A percentile compares a stretch with the other conserved stretches of the same genome.
Conservation (phyloP, 2,329 filamentous ascomycete genomes). For the Ilyonectria sp. region DNA sequence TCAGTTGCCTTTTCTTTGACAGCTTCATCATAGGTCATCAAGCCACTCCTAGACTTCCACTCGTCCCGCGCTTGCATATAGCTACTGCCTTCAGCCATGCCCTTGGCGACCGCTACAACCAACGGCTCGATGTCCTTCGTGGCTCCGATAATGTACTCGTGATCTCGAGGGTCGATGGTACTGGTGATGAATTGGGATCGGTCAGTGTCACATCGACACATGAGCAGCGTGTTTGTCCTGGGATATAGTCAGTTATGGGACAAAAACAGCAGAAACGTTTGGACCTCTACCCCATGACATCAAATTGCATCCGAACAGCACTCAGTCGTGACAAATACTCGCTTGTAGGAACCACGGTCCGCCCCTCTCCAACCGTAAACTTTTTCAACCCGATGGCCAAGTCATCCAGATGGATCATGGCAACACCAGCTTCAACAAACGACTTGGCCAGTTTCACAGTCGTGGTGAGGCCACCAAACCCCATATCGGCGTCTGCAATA, state of each 20-base stretch:
- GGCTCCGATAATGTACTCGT: slow-evolving; percentile 56
- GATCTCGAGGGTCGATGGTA: slow-evolving; percentile 54
- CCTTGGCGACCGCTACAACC: neutral
- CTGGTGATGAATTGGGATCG: slow-evolving; percentile 57
- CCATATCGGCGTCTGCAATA: slow-evolving; percentile 60
- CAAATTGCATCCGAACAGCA: slow-evolving; percentile 56
- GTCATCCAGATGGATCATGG: slow-evolving; percentile 61
- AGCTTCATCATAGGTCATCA: slow-evolving; percentile 55
- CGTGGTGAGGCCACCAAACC: slow-evolving; percentile 57
- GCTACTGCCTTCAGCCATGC: slow-evolving; percentile 44
- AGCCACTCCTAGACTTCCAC: slow-evolving; percentile 50
- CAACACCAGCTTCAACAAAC: slow-evolving; percentile 59
- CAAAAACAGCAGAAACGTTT: neutral
- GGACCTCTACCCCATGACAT: slow-evolving; percentile 53
- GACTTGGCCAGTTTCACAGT: slow-evolving; percentile 56
- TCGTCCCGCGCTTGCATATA: slow-evolving; percentile 47
- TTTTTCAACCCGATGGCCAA: slow-evolving; percentile 61
- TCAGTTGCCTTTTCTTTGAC: slow-evolving; percentile 46
- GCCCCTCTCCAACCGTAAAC: slow-evolving; percentile 58
- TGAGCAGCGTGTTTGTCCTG: slow-evolving; percentile 53
- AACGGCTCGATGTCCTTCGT: slow-evolving; percentile 46
- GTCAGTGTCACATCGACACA: slow-evolving; percentile 57
- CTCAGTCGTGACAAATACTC: slow-evolving; percentile 56
- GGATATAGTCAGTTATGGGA: neutral
- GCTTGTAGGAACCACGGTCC: slow-evolving; percentile 57